Evolutionary conservation across 2,329 filamentous ascomycete genomes (phyloP), one percentile per base, ranked within the genome.

Genomic region (Fusarium praegraminearum): DNA sequence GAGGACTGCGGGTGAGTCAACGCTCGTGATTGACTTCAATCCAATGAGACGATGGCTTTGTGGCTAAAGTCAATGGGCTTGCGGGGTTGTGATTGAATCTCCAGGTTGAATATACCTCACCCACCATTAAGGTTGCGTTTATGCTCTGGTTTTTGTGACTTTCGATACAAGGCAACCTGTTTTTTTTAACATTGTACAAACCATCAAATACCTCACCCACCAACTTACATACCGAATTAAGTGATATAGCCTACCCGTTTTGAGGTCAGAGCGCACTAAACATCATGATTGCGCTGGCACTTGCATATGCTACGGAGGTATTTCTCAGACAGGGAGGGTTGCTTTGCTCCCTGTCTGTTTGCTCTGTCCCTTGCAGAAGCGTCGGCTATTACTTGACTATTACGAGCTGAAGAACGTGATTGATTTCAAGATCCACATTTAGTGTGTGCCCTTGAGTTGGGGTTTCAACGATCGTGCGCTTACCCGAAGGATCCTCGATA

Each of bases 311-410:
- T n/a, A 50, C 46, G 32, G 57, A 20, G 13, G 30, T 53, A 35
- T 45, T 38, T 38, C 43, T 49, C 20, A 46, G 32, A 53, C 30
- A 30, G 43, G n/a, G 45, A 44, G 40, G 12, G 35, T 26, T 20
- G 9, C 36, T 65, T 26, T 20, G 9, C 36, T 65, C 36, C 54
- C 22, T 40, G 41, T 30, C 47, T 28, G 24, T 45, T 33, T 44
- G 24, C 44, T 40, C 20, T 52, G 45, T 30, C 68, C 68, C 68
- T 71, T 71, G 68, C 68, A 71, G 68, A 71, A 69, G 56, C 52
- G 67, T 71, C 55, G 65, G 53, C 30, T 62, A 47, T 56, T 57
- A 41, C 36, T 45, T 28, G 28, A 10, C 32, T 33, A 22, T 51
- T 51, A 35, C 20, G 47, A 61, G 50, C 50, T 47, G 28, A 45